phyloP scores from a whole-genome alignment of 169 alveolate genomes.

The Cryptosporidium muris region DNA sequence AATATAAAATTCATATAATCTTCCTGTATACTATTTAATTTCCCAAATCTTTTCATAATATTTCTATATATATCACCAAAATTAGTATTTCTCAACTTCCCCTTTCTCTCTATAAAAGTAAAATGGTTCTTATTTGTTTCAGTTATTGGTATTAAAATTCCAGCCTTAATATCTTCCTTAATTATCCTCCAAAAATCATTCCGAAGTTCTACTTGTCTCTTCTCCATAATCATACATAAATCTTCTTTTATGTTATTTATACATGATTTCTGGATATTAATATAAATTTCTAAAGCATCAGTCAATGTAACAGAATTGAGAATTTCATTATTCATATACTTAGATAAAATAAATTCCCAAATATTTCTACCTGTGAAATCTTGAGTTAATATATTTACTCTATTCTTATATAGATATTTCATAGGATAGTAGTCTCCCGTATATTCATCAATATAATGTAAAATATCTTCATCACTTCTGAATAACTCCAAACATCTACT shows the following conservation, averaged over 20 bases:
- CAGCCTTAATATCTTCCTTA: conserved; percentile 23
- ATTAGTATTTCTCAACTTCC: neutral
- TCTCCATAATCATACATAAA: neutral
- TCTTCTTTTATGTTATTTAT: neutral
- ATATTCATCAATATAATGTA: conserved; percentile 4
- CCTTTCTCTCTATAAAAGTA: conserved; percentile 11
- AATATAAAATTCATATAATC: conserved; percentile 29
- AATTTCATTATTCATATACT: neutral
- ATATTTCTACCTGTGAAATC: conserved; percentile 5
- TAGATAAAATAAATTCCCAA: conserved; percentile 34
- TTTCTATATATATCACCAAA: neutral
- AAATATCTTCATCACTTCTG: conserved; percentile 3
- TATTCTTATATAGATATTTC: neutral
- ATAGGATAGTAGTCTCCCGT: neutral
- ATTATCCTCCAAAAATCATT: conserved; percentile 44
- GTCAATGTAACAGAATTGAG: conserved; percentile 3
- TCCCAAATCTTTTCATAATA: neutral
- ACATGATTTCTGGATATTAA: conserved; percentile 1
- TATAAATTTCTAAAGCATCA: conserved; percentile 41
- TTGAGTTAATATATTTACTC: neutral
- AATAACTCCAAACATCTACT: conserved; percentile 3
- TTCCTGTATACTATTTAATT: neutral
- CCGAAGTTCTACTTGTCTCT: conserved; percentile 8
- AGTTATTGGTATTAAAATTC: conserved; percentile 44
- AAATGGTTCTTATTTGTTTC: conserved; percentile 31